A percentile compares a stretch with the other conserved stretches of the same genome.
phyloP scores from a whole-genome alignment of 495 filamentous ascomycete genomes.

The Aspergillus coremiiformis region DNA sequence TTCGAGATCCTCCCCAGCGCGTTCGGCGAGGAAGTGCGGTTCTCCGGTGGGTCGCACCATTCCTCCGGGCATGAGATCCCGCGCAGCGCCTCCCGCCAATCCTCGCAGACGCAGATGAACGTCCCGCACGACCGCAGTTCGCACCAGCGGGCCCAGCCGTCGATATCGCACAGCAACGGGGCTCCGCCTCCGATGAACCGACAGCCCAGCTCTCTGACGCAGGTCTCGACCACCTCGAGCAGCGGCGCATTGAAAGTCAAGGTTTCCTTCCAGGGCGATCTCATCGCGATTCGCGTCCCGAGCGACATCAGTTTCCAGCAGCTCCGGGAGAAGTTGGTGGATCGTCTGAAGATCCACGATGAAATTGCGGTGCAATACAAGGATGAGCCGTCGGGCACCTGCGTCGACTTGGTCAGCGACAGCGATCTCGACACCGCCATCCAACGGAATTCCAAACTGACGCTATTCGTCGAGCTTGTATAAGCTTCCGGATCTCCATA shows the following conservation, averaged over 20 bases:
- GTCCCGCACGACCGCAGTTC: conserved; percentile 51
- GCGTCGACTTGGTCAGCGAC: conserved; percentile 66
- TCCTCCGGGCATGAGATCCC: conserved; percentile 51
- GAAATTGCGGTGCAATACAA: conserved; percentile 74
- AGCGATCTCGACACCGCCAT: conserved; percentile 74
- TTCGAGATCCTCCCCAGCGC: conserved; percentile 76
- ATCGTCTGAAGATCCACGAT: conserved; percentile 67
- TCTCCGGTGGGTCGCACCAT: conserved; percentile 64
- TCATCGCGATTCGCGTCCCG: conserved; percentile 85
- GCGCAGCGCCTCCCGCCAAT: conserved; percentile 61
- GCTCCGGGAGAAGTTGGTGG: conserved; percentile 72
- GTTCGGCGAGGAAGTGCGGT: conserved; percentile 59
- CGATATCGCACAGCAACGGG: conserved; percentile 34
- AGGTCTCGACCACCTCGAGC: conserved; percentile 50
- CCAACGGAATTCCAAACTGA: conserved; percentile 76
- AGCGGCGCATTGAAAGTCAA: conserved; percentile 76
- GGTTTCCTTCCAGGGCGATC: conserved; percentile 82
- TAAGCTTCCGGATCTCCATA: conserved; percentile 20
- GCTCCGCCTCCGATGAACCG: conserved; percentile 54
- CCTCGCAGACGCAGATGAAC: conserved; percentile 64
- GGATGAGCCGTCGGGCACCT: conserved; percentile 73
- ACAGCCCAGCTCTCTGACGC: conserved; percentile 66
- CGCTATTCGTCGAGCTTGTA: conserved; percentile 63
- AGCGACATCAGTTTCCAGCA: conserved; percentile 68
- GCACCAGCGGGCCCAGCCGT: conserved; percentile 50